A percentile compares a stretch with the other conserved stretches of the same genome.
Evolutionary conservation across 1,139 yeast genomes (phyloP).

Genomic region (Entelexis sorbosivorans): DNA sequence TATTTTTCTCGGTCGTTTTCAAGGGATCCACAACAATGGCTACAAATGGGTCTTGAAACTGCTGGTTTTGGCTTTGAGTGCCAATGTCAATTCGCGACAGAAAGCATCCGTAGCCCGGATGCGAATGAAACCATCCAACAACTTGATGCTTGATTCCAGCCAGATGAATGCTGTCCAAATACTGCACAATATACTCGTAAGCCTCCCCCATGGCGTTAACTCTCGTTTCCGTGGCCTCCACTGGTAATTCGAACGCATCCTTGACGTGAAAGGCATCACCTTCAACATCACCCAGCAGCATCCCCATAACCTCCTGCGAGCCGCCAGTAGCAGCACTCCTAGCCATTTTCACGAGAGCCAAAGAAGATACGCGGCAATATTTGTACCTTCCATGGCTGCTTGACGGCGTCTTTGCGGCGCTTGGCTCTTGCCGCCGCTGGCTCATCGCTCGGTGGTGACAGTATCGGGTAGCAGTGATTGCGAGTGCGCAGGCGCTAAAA

Average conservation of each 20-base stretch:
- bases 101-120: conserved; percentile 99
- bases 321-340: conserved; percentile 81
- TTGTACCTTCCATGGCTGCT: background rate
- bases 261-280: conserved; percentile 70
- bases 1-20: conserved; percentile 49
- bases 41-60: conserved; percentile 89
- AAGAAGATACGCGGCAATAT: conserved; percentile 44
- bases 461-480: background rate
- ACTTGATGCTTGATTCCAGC: conserved; percentile 42
- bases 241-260: conserved; percentile 82
- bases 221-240: conserved; percentile 90
- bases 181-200: conserved; percentile 87
- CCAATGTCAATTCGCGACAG: conserved; percentile 92
- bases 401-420: background rate
- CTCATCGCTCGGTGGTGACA: background rate
- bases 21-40: conserved; percentile 98
- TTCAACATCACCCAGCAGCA: conserved; percentile 77
- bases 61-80: conserved; percentile 77
- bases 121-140: conserved; percentile 64
- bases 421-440: background rate
- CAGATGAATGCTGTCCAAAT: conserved; percentile 39
- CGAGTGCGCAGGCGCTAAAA: background rate
- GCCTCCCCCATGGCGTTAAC: conserved; percentile 93
- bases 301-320: conserved; percentile 75
- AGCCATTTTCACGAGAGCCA: conserved; percentile 71